These are phyloP conservation scores for Phytopythium helicoides DNA, from an alignment of 352 stramenopile species.

Conservation along the genomic window DNA sequence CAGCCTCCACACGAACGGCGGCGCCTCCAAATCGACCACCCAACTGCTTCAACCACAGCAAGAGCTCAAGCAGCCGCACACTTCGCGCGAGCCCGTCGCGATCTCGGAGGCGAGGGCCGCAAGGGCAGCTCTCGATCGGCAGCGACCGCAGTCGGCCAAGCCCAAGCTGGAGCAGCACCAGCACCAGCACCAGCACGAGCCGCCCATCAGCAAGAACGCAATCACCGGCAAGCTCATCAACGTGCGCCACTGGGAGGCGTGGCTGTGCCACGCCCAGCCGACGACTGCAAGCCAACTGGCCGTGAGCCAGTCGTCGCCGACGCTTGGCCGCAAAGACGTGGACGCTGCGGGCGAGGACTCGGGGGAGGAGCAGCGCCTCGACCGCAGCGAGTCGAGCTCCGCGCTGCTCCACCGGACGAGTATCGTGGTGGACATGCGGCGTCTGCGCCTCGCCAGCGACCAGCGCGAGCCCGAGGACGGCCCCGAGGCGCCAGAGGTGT, in stretches of 20 bases:
- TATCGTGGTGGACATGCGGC: constrained; percentile 46
- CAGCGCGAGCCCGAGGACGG: background rate
- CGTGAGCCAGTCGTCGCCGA: constrained; percentile 19
- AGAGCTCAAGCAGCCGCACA: constrained; percentile 17
- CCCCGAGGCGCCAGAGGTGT: background rate
- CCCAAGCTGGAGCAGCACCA: constrained; percentile 21
- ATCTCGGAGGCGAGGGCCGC: background rate
- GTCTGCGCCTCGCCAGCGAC: constrained; percentile 21
- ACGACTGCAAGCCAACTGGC: background rate
- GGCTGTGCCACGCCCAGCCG: constrained; percentile 25
- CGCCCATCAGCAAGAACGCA: background rate
- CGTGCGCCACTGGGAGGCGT: constrained; percentile 32
- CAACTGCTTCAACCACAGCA: constrained; percentile 5
- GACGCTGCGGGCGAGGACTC: background rate
- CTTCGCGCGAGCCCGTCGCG: constrained; percentile 12
- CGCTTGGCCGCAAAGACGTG: constrained; percentile 3
- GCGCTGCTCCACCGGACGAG: constrained; percentile 12
- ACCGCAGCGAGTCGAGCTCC: constrained; percentile 9
- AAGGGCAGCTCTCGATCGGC: constrained; percentile 7
- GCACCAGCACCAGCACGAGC: background rate
- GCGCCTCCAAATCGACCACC: background rate
- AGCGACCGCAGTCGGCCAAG: constrained; percentile 52
- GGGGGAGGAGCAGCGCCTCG: background rate
- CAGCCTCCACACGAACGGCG: constrained; percentile 50
- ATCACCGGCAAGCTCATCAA: constrained; percentile 20